Base-by-base conservation (phyloP, 225 moss, liverwort and hornwort genomes). In the Asterella californica region DNA sequence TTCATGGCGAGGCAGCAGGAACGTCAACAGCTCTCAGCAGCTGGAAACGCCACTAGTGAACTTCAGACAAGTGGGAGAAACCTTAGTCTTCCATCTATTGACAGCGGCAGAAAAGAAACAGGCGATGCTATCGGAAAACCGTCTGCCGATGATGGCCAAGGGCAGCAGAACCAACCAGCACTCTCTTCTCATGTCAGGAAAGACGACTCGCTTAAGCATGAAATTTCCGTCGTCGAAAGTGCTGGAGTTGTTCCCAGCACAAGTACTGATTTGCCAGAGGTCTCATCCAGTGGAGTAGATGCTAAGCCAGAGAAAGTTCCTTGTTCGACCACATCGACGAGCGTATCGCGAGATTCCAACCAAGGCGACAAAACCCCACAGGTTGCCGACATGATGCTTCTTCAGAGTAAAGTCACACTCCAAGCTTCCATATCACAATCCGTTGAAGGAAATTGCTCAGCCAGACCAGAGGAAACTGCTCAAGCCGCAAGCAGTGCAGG, bases 1-100 rank as follows among this genome's bases (percentile, higher is more conserved):
- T 90, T 93, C 79, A 84, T 90, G 83, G 88, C 92, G 78, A 91
- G 95, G 81, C 95, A 93, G 84, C 90, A 92, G 81, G 95, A 95
- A 79, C 88, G 88, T 46, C 90, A 88, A 74, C 91, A 89, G 57
- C 59, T 89, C 74, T 78, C 88, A 45, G 69, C 55, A 24, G 53
- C 60, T 70, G 78, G 79, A 19, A 79, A 75, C 38, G 71, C 49
- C 9, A 73, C 72, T 18, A 82, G 82, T 19, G 77, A 77, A 49
- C 60, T 81, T 82, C 83, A 79, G 55, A 55, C 79, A 52, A 67
- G 71, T 71, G 85, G 78, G 53, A 88, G 89, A 81, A 83, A 75
- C 82, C 76, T 84, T 72, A 84, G 72, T 70, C 49, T 77, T 30
- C 67, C 84, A 15, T 64, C 55, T 18, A 25, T 63, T 50, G 85